phyloP scores from a whole-genome alignment of 495 filamentous ascomycete species.

The Annulohypoxylon bovei region DNA sequence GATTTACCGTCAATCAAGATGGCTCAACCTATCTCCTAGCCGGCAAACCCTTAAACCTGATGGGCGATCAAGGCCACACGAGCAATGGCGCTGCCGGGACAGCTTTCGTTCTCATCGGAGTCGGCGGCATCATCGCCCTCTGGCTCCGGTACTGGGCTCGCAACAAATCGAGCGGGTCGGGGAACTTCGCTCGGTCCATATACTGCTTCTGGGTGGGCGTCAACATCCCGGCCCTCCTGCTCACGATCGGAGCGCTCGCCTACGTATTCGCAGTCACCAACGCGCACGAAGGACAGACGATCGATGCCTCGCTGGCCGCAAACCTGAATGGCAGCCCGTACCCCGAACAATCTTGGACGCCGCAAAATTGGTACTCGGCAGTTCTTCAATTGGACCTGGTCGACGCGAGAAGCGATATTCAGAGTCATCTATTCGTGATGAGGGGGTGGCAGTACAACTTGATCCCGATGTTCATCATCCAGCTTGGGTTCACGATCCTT shows the following conservation, averaged over 20 bases:
- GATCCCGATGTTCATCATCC: slow-evolving; percentile 60
- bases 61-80: slow-evolving; percentile 59
- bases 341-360: slow-evolving; percentile 60
- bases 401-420: slow-evolving; percentile 49
- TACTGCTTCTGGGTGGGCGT: slow-evolving; percentile 55
- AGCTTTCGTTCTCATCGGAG: slow-evolving; percentile 58
- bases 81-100: slow-evolving; percentile 62
- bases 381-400: slow-evolving; percentile 59
- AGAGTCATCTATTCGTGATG: slow-evolving; percentile 55
- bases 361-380: slow-evolving; percentile 65
- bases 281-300: slow-evolving; percentile 52
- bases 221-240: slow-evolving; percentile 55
- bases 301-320: slow-evolving; percentile 49
- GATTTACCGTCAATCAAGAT: slow-evolving; percentile 46
- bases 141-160: slow-evolving; percentile 47
- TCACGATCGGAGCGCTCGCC: slow-evolving; percentile 56
- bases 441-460: slow-evolving; percentile 65
- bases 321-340: slow-evolving; percentile 53
- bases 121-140: slow-evolving; percentile 56
- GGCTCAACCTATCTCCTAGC: slow-evolving; percentile 48
- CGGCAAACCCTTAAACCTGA: slow-evolving; percentile 54
- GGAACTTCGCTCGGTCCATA: slow-evolving; percentile 26
- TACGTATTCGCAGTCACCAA: slow-evolving; percentile 59
- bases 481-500: slow-evolving; percentile 46
- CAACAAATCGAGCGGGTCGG: slow-evolving; percentile 26